A percentile compares a stretch with the other conserved stretches of the same genome.
Evolutionary conservation across 73 alveolate genomes (phyloP).

Genomic region (Urostyla sp.): DNA sequence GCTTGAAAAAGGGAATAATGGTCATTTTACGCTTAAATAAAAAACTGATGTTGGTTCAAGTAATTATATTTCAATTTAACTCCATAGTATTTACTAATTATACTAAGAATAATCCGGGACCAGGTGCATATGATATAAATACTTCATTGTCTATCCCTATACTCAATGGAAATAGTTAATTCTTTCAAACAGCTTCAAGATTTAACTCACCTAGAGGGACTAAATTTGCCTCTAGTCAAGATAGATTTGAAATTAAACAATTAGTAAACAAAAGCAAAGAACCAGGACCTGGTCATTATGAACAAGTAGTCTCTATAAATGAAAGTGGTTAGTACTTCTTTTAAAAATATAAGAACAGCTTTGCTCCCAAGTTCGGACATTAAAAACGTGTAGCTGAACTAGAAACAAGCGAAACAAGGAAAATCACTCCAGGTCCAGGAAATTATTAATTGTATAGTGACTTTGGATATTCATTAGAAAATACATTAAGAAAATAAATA

Average conservation of each 20-base stretch:
- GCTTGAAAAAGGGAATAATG: neutral
- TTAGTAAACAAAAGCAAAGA: neutral
- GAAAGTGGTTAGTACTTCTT: constrained; percentile 12
- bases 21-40: constrained; percentile 15
- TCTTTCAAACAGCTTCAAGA: too few relatives aligned
- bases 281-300: constrained; percentile 49
- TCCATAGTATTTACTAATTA: constrained; percentile 18
- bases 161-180: neutral
- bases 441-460: constrained; percentile 22
- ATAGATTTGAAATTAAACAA: constrained; percentile 5
- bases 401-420: constrained; percentile 36
- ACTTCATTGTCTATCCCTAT: neutral
- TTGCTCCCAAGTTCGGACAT: constrained; percentile 36
- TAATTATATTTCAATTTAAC: constrained; percentile 5
- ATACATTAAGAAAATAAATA: too few relatives aligned
- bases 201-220: constrained; percentile 41
- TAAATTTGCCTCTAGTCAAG: neutral
- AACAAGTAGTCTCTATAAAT: neutral
- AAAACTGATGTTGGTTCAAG: constrained; percentile 43
- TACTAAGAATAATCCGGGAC: constrained; percentile 40
- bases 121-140: constrained; percentile 39
- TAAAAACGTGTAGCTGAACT: neutral
- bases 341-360: constrained; percentile 20
- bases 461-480: constrained; percentile 4
- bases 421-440: constrained; percentile 60